Evolutionary conservation across 192 early-diverging fungal species (phyloP).

Genomic region (Mortierella hygrophila): DNA sequence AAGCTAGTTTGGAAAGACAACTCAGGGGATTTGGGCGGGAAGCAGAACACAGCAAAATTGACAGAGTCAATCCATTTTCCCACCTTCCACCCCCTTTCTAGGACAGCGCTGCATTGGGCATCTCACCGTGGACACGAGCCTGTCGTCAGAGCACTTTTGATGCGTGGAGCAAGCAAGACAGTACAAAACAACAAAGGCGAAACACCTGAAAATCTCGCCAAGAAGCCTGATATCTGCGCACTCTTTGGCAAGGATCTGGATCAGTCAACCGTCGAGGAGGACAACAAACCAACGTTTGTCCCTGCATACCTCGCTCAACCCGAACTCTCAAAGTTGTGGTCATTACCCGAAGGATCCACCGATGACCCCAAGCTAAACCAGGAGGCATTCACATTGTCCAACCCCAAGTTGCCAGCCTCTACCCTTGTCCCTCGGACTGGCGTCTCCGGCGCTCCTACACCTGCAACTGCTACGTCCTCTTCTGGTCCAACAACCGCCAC

Average conservation of each 20-base stretch:
- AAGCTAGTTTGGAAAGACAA: neutral
- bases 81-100: constrained; percentile 7
- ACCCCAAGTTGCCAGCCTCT: constrained; percentile 19
- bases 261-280: neutral
- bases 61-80: neutral
- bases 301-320: constrained; percentile 76
- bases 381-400: constrained; percentile 45
- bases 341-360: constrained; percentile 68
- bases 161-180: constrained; percentile 70
- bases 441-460: neutral
- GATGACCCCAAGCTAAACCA: constrained; percentile 57
- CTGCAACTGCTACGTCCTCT: neutral
- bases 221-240: constrained; percentile 56
- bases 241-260: constrained; percentile 52
- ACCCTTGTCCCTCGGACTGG: constrained; percentile 24
- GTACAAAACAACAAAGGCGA: constrained; percentile 73
- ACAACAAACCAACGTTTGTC: constrained; percentile 56
- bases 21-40: neutral
- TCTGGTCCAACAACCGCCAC: neutral
- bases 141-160: constrained; percentile 70
- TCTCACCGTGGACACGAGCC: constrained; percentile 71
- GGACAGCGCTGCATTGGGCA: constrained; percentile 86
- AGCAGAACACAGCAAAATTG: neutral
- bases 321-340: constrained; percentile 78
- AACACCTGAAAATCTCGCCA: constrained; percentile 73